phyloP scores from a whole-genome alignment of 176 grass and related monocot genomes.

The Rhynchospora pubera region DNA sequence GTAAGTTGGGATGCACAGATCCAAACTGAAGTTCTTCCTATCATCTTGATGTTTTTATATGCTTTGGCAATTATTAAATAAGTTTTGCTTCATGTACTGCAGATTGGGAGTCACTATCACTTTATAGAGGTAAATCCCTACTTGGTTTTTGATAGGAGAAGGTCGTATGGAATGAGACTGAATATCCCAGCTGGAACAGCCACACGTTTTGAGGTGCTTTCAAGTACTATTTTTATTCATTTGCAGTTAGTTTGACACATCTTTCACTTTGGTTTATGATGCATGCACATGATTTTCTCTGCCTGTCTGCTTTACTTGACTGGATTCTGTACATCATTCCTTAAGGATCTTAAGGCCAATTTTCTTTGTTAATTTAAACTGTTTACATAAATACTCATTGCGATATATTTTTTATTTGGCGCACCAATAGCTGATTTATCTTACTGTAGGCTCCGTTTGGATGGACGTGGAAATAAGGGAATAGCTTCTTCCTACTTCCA shows the following conservation, averaged over 20 bases:
- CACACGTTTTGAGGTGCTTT: conserved; percentile 82
- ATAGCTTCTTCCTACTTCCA: too few species aligned
- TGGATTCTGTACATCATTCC: too few species aligned
- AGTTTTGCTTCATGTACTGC: conserved; percentile 20
- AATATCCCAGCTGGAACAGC: conserved; percentile 93
- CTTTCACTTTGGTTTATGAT: neutral
- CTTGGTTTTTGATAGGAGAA: conserved; percentile 86
- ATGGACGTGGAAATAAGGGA: too few species aligned
- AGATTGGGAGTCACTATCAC: conserved; percentile 97
- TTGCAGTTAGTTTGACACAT: neutral
- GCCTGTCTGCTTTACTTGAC: neutral
- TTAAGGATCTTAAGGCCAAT: neutral
- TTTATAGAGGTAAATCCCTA: conserved; percentile 92
- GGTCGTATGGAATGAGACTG: conserved; percentile 81
- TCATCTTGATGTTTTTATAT: neutral
- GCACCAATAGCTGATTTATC: neutral
- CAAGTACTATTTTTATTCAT: neutral
- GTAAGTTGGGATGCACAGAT: neutral
- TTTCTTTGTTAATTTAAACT: neutral
- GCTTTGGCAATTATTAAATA: neutral
- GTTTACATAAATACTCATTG: neutral
- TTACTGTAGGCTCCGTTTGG: too few species aligned
- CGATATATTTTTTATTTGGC: neutral
- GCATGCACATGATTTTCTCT: neutral
- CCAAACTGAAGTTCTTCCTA: neutral